Evolutionary conservation across 805 yeast genomes (phyloP).

Genomic region (Pichia scutulata): DNA sequence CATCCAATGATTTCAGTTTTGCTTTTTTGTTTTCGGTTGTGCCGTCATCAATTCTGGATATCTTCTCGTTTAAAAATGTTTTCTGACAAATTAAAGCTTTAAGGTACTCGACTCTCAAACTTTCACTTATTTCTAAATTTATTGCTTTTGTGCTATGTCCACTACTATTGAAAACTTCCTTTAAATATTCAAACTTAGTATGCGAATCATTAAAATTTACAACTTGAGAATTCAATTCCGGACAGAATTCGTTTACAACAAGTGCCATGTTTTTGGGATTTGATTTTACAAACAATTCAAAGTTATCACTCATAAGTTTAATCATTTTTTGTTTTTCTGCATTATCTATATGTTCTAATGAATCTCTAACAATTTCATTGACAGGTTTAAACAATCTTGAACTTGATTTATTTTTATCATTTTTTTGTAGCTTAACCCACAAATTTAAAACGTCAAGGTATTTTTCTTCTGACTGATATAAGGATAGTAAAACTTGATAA

Average conservation of each 20-base stretch:
- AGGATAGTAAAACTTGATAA: constrained; percentile 47
- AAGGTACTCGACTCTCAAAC: constrained; percentile 9
- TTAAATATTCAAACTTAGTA: constrained; percentile 29
- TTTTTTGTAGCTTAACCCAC: constrained; percentile 33
- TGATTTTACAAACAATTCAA: constrained; percentile 21
- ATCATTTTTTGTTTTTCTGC: constrained; percentile 20
- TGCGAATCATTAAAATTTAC: constrained; percentile 24
- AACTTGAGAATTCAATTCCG: constrained; percentile 33
- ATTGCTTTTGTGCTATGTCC: constrained; percentile 8
- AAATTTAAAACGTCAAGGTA: constrained; percentile 46
- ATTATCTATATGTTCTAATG: constrained; percentile 13
- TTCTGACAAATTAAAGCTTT: constrained; percentile 1
- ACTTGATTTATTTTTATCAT: constrained; percentile 1
- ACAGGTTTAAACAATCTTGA: constrained; percentile 22
- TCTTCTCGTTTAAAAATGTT: background rate
- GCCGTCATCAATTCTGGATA: background rate
- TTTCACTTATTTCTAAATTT: constrained; percentile 24
- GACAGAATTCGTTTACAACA: constrained; percentile 31
- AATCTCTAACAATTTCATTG: constrained; percentile 22
- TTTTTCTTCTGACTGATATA: constrained; percentile 48
- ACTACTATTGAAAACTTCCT: constrained; percentile 22
- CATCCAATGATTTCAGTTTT: background rate
- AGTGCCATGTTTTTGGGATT: constrained; percentile 32
- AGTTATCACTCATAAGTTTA: constrained; percentile 23
- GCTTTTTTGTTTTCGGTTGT: background rate